A percentile compares a stretch with the other conserved stretches of the same genome.
Conservation (phyloP, 805 yeast species). For the Saccharomyces kudriavzevii region DNA sequence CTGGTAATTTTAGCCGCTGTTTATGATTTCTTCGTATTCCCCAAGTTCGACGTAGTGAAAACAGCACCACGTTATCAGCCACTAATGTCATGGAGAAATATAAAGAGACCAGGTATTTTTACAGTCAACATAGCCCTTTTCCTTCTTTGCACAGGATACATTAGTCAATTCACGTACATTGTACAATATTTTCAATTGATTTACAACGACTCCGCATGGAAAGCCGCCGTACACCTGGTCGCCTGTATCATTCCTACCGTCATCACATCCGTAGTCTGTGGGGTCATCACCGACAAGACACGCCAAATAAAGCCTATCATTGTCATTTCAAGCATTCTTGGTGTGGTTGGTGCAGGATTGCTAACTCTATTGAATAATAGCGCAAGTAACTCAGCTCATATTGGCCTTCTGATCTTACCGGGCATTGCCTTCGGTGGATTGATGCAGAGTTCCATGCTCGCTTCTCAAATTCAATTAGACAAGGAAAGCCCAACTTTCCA, state of each 20-base stretch:
- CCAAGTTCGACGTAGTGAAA: constrained; percentile 7
- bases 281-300: constrained; percentile 28
- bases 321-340: constrained; percentile 24
- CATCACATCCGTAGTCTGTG: constrained; percentile 19
- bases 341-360: constrained; percentile 32
- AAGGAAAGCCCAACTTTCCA: constrained; percentile 13
- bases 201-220: constrained; percentile 18
- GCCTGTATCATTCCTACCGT: constrained; percentile 17
- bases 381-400: constrained; percentile 23
- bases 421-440: constrained; percentile 33
- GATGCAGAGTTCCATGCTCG: constrained; percentile 29
- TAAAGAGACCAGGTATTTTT: constrained; percentile 10
- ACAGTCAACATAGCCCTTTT: constrained; percentile 14
- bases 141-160: constrained; percentile 14
- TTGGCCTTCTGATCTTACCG: constrained; percentile 33
- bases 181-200: constrained; percentile 24
- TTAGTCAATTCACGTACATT: constrained; percentile 17
- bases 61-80: constrained; percentile 10
- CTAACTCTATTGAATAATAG: constrained; percentile 27
- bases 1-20: constrained; percentile 37
- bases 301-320: constrained; percentile 32
- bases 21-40: constrained; percentile 33
- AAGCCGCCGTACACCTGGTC: constrained; percentile 20
- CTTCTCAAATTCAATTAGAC: constrained; percentile 26
- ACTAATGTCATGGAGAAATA: constrained; percentile 13